Base-by-base conservation (phyloP, 2,329 filamentous ascomycete species). In the Cercospora sesami region DNA sequence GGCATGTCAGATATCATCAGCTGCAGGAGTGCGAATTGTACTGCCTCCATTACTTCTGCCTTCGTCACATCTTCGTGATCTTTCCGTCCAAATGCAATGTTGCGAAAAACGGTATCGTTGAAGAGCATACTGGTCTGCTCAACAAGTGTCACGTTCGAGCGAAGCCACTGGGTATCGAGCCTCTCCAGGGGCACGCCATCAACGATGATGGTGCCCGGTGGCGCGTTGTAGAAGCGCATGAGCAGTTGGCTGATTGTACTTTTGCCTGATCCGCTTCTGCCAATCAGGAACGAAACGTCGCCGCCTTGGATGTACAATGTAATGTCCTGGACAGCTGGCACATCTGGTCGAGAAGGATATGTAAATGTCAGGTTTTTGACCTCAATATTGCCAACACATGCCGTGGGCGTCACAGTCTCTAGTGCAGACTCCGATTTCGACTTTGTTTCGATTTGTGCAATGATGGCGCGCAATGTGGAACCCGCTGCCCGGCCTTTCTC, bases 181-280 rank as follows among this genome's bases (percentile, higher is more conserved):
- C 80, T 81, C n/a, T 86, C 77, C 2, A 95, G 80, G 0, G 86
- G 80, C 1, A 85, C 77, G 0, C 86, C 88, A 74, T 96, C 93
- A 9, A 98, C 81, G 0, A 85, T 77, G 16, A 97, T 89, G 0
- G 86, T 78, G 0, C 94, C 94, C 0, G 81, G 81, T 0, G 81
- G 78, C 0, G 91, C 87, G 6, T 86, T 82, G 75, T 97, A 97
- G 73, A 96, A 91, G 12, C 89, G 87, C 61, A 93, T 84, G 0
- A 98, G 83, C 0, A 98, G 83, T 75, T 92, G 93, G 1, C 90
- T 89, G 1, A 98, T 76, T 0, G 94, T 98, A 73, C 93, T 97
- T 78, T 98, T 98, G 0, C 94, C 94, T 1, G 92, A 97, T 0
- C 95, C 95, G 75, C 93, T 97, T 74, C 86, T 86, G 0, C 94